These are phyloP conservation scores for Coriolopsis trogii DNA, from an alignment of 1,284 basidiomycete genomes.

Conservation along the genomic window DNA sequence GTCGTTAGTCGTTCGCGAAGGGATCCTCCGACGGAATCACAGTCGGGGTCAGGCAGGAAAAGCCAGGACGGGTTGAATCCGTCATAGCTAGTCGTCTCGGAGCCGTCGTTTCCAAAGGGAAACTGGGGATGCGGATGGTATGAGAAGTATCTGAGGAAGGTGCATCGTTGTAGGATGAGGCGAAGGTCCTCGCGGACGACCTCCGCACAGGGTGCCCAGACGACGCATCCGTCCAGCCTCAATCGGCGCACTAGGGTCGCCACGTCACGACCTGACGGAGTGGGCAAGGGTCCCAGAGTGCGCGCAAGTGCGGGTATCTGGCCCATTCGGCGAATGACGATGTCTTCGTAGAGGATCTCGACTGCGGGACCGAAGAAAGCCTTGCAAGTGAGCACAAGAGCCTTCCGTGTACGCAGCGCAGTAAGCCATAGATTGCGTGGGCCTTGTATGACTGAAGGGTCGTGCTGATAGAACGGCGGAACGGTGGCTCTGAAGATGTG, in stretches of 20 bases:
- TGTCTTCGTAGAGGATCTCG: constrained; percentile 14
- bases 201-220: constrained; percentile 10
- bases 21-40: neutral
- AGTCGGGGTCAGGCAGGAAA: neutral
- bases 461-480: constrained; percentile 8
- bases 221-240: constrained; percentile 11
- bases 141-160: constrained; percentile 7
- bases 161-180: constrained; percentile 11
- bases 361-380: constrained; percentile 9
- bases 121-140: constrained; percentile 9
- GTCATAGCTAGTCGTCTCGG: neutral
- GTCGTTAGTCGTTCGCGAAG: constrained; percentile 1
- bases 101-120: neutral
- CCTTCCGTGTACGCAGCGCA: constrained; percentile 8
- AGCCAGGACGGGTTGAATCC: constrained; percentile 14
- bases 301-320: constrained; percentile 14
- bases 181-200: constrained; percentile 12
- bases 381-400: constrained; percentile 14
- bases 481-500: constrained; percentile 7
- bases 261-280: neutral
- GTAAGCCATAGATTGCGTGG: constrained; percentile 7
- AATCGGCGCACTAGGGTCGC: constrained; percentile 3
- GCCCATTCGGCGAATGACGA: constrained; percentile 18
- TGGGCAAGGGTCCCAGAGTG: constrained; percentile 1
- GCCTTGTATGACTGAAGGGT: constrained; percentile 4